Percentiles rank a stretch among this genome's conserved stretches.
Conservation (phyloP, 192 early-diverging fungal species). For the Umbelopsis ramanniana region DNA sequence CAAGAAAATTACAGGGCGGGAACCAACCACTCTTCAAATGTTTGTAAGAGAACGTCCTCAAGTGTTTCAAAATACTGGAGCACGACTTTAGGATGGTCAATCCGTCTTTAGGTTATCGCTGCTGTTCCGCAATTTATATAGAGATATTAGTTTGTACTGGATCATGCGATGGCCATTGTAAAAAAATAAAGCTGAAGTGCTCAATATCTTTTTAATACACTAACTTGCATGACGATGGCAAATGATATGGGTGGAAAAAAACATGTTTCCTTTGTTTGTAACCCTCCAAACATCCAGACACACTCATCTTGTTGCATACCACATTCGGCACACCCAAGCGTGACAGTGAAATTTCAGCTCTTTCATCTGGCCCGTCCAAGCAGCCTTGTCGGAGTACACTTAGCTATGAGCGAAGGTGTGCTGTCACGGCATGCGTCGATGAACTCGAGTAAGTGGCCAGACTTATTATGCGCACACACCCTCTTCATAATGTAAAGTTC, state of each 20-base stretch:
- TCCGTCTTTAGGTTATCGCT: no score
- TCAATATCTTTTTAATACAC: no score
- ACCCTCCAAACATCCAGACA: no score
- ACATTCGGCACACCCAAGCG: background rate
- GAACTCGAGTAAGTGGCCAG: conserved; percentile 28
- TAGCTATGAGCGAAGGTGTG: conserved; percentile 34
- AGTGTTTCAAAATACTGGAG: background rate
- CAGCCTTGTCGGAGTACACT: background rate
- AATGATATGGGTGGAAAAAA: background rate
- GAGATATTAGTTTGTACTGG: no score
- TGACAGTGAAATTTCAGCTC: background rate
- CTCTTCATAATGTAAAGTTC: background rate
- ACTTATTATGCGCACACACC: background rate
- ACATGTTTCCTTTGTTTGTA: background rate
- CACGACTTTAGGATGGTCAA: background rate
- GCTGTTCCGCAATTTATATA: no score
- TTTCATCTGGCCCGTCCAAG: background rate
- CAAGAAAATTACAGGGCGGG: background rate
- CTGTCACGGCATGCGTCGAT: conserved; percentile 26
- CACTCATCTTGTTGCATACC: no score
- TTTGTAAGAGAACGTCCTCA: background rate
- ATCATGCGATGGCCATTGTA: no score
- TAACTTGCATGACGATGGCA: no score
- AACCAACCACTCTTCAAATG: background rate
- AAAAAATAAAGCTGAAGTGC: no score